These are phyloP conservation scores for Gaillardinia entomophila DNA, from an alignment of 805 yeast species.

Conservation along the genomic window DNA sequence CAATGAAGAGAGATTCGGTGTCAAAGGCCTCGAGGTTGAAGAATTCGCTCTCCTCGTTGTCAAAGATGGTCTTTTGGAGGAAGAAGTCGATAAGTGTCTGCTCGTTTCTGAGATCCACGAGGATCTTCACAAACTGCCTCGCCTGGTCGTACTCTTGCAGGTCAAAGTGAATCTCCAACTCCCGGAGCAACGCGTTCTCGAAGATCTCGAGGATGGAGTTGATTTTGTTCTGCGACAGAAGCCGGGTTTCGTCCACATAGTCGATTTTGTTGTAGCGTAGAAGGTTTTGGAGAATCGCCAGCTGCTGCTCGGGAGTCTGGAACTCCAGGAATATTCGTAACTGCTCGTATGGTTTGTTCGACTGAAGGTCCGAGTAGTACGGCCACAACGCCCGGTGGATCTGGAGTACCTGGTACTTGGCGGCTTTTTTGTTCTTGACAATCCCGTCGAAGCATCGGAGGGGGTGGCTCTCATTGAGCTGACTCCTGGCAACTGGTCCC, in stretches of 20 bases:
- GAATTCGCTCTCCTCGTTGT: conserved; percentile 25
- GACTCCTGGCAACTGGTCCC: conserved; percentile 2
- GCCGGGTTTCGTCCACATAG: conserved; percentile 21
- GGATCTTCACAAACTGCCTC: conserved; percentile 26
- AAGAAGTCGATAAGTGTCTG: conserved; percentile 41
- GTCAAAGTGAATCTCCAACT: conserved; percentile 56
- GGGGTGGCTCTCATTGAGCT: conserved; percentile 16
- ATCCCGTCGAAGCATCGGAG: conserved; percentile 28
- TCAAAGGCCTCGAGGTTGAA: conserved; percentile 24
- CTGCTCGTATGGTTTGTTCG: conserved; percentile 34
- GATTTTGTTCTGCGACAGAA: conserved; percentile 35
- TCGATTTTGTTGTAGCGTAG: conserved; percentile 32
- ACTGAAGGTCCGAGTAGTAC: conserved; percentile 41
- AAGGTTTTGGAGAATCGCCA: conserved; percentile 37
- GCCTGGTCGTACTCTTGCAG: conserved; percentile 38
- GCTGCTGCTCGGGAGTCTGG: conserved; percentile 48
- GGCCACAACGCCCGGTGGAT: conserved; percentile 35
- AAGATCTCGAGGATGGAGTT: conserved; percentile 60
- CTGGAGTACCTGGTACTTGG: conserved; percentile 32
- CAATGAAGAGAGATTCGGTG: conserved; percentile 15
- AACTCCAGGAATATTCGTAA: conserved; percentile 42
- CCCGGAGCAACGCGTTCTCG: conserved; percentile 63
- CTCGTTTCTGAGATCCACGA: conserved; percentile 31
- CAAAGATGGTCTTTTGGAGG: conserved; percentile 37
- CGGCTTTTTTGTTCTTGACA: conserved; percentile 20